These are phyloP conservation scores for Colletotrichum magnum DNA, from an alignment of 2,329 filamentous ascomycete species.

Conservation along the genomic window DNA sequence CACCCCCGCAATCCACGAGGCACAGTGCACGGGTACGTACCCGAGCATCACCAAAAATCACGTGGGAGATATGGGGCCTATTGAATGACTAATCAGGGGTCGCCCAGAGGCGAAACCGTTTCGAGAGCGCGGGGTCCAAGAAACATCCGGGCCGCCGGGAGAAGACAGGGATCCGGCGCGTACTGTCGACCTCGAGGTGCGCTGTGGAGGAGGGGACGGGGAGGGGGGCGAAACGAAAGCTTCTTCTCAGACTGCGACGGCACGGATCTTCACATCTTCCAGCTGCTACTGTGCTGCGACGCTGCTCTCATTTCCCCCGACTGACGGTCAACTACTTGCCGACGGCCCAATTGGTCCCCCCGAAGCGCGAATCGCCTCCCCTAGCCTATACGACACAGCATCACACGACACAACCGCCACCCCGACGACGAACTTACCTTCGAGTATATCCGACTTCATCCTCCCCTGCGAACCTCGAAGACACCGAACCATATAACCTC, in stretches of 20 bases:
- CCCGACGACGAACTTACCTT: background rate
- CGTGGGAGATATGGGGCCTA: background rate
- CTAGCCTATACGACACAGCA: background rate
- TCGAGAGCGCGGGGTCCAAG: slow-evolving; percentile 9
- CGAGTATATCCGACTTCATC: background rate
- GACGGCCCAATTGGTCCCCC: slow-evolving; percentile 9
- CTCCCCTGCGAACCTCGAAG: background rate
- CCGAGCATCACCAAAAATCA: no score
- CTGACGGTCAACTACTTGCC: background rate
- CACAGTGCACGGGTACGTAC: no score
- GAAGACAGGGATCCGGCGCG: slow-evolving; percentile 1
- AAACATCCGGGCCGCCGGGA: background rate
- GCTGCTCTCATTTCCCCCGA: no score
- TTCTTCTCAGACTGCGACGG: background rate
- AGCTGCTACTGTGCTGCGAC: no score
- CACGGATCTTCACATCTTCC: background rate
- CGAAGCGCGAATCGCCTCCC: background rate
- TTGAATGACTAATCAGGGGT: background rate
- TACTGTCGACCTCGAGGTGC: background rate
- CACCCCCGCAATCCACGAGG: background rate
- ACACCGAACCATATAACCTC: slow-evolving; percentile 38
- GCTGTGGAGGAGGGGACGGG: no score
- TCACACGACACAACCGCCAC: slow-evolving; percentile 5
- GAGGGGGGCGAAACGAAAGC: no score
- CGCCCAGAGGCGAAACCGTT: slow-evolving; percentile 12